Evolutionary conservation across 2,329 filamentous ascomycete species (phyloP).

Genomic region (Emericellopsis atlantica): DNA sequence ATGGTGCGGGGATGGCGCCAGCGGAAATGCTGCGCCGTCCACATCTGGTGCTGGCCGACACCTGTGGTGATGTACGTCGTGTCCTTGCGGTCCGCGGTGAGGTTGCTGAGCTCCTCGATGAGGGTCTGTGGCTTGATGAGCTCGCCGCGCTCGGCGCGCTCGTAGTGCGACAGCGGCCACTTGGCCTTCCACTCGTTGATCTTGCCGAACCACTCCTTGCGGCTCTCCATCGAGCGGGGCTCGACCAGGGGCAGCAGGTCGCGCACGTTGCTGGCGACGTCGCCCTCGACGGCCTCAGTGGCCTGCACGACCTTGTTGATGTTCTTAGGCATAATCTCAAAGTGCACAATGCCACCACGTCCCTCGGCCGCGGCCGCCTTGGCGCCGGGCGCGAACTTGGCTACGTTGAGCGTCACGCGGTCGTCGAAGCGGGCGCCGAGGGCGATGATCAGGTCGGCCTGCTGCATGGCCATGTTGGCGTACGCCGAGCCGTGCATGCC

Average conservation of each 20-base stretch:
- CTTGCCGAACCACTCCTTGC: constrained; percentile 79
- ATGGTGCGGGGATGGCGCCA: constrained; percentile 87
- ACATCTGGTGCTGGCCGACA: constrained; percentile 97
- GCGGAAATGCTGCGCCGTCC: constrained; percentile 91
- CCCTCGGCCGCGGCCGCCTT: constrained; percentile 74
- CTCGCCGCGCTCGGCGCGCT: constrained; percentile 61
- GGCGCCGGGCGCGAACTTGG: constrained; percentile 81
- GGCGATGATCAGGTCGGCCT: constrained; percentile 90
- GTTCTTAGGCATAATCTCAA: constrained; percentile 99
- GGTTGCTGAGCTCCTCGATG: constrained; percentile 78
- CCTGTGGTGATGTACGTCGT: constrained; percentile 83
- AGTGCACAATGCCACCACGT: constrained; percentile 90
- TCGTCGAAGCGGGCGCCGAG: constrained; percentile 93
- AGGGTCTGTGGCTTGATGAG: constrained; percentile 90
- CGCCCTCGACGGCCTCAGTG: constrained; percentile 88
- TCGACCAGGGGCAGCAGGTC: constrained; percentile 63
- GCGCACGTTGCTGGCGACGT: constrained; percentile 69
- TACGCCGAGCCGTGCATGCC: constrained; percentile 97
- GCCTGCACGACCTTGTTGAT: constrained; percentile 99
- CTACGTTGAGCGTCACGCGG: constrained; percentile 71
- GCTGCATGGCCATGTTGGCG: constrained; percentile 96
- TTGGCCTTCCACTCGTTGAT: constrained; percentile 85
- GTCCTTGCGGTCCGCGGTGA: constrained; percentile 70
- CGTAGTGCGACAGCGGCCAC: constrained; percentile 76
- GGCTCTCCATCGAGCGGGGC: constrained; percentile 45